Percentiles rank a stretch among this genome's conserved stretches.
Conservation (phyloP, 2,329 filamentous ascomycete genomes). For the Sordariomycetes sp. region DNA sequence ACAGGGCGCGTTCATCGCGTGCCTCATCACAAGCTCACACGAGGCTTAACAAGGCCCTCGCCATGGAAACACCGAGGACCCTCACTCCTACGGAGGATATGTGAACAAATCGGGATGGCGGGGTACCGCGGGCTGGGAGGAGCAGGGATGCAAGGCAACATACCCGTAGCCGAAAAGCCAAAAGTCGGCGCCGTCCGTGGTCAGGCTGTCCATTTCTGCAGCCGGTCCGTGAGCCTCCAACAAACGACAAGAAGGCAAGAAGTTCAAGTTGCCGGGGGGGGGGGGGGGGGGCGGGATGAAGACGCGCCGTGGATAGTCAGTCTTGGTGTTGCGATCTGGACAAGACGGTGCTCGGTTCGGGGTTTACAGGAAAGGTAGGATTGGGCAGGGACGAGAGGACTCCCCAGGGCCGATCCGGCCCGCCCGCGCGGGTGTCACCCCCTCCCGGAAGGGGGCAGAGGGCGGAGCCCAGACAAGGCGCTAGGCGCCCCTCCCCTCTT, state of each 20-base stretch:
- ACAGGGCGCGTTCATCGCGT: not conserved
- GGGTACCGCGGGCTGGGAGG: not conserved
- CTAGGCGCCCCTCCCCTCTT: too few relatives aligned
- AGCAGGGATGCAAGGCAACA: slow-evolving; percentile 10
- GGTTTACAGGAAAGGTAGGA: not conserved
- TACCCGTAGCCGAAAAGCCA: slow-evolving; percentile 98
- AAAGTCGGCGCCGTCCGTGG: slow-evolving; percentile 47
- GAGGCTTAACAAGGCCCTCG: not conserved
- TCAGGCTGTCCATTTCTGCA: slow-evolving; percentile 15
- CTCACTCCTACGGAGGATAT: not conserved
- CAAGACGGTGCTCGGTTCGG: too few relatives aligned
- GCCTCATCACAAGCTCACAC: not conserved
- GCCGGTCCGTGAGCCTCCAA: not conserved
- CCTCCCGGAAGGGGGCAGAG: not conserved
- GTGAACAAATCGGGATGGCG: not conserved
- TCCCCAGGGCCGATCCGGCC: not conserved
- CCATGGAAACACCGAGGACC: not conserved
- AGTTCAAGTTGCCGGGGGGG: not conserved
- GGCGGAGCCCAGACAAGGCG: not conserved
- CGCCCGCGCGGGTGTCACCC: not conserved
- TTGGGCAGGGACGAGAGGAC: not conserved
- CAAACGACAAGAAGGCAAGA: not conserved
- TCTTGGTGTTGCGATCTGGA: too few relatives aligned
- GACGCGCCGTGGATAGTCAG: too few relatives aligned
- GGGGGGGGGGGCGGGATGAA: too few relatives aligned